Evolutionary conservation across 495 filamentous ascomycete genomes (phyloP), one percentile per base, ranked within the genome.

Genomic region (Articulospora tetracladia): DNA sequence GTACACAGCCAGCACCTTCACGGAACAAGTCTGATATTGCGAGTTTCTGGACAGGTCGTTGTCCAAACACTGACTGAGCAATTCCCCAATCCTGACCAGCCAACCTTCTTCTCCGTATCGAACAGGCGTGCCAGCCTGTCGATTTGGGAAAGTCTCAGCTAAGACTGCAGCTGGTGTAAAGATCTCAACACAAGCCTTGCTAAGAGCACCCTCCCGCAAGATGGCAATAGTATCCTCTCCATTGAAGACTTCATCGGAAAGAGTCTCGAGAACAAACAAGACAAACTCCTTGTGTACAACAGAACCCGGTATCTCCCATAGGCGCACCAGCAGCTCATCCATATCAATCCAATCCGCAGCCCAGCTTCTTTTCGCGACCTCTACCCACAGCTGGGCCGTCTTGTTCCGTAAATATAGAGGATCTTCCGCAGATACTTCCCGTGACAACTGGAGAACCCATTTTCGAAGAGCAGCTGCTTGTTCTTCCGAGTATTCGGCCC

Each of bases 231-330:
- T 79, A 74, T 98, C 94, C 62, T 98, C 94, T 2, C 87, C 83
- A 62, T 87, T 90, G 73, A 97, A 97, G 27, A 98, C 83, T 63
- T 97, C 95, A 64, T 98, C 95, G 2, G 93, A 96, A 48, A 98
- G 78, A n/a, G 86, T 91, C 74, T 98, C 94, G 54, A 99, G 77
- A 44, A 97, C 83, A 28, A 83, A 85, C 7, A 96, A 77, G 17
- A 96, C 91, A 39, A 96, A 77, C 65, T 88, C 84, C 72, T 91
- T 91, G 71, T 91, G 88, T 17, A 86, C 82, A 22, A 86, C 72
- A 51, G 83, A 82, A 22, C 83, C 81, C 28, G 76, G 74, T 0
- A 81, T 68, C 56, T 79, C 73, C 95, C 95, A 98, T 24, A 97
- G 79, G 58, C 82, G 83, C 44, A 92, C 84, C 44, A 99, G 80